A percentile compares a stretch with the other conserved stretches of the same genome.
Conservation (phyloP, 164 flowering plant species). For the Stephania japonica region DNA sequence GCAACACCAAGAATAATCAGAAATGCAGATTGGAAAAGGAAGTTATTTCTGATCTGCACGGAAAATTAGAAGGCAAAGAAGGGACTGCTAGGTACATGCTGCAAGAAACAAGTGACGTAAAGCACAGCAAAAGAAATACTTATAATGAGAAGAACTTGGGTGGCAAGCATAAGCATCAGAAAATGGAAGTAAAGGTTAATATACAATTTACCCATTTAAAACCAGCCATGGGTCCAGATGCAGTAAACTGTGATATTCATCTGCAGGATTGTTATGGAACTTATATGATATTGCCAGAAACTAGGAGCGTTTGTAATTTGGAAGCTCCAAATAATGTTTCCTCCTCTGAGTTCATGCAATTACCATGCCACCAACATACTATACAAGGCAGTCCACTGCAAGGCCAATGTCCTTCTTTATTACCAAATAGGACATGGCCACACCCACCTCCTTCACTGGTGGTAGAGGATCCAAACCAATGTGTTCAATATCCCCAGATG, state of each 20-base stretch:
- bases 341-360: constrained; percentile 47
- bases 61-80: constrained; percentile 27
- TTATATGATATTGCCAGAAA: constrained; percentile 37
- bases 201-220: constrained; percentile 27
- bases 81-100: constrained; percentile 9
- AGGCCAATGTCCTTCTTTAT: constrained; percentile 6
- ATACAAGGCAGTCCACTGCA: neutral
- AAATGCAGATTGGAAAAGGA: constrained; percentile 14
- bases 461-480: neutral
- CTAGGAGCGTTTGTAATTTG: constrained; percentile 56
- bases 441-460: constrained; percentile 18
- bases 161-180: constrained; percentile 10
- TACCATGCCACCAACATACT: constrained; percentile 41
- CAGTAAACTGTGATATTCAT: constrained; percentile 34
- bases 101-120: constrained; percentile 15
- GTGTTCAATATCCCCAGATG: constrained; percentile 6
- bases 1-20: constrained; percentile 1
- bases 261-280: constrained; percentile 36
- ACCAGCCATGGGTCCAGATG: constrained; percentile 30
- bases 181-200: constrained; percentile 19
- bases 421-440: constrained; percentile 1
- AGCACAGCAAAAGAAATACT: constrained; percentile 22
- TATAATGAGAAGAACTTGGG: constrained; percentile 4
- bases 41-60: constrained; percentile 15
- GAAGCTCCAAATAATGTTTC: constrained; percentile 56